Base-by-base conservation (phyloP, 352 stramenopile species). In the Lagenidium sp. region DNA sequence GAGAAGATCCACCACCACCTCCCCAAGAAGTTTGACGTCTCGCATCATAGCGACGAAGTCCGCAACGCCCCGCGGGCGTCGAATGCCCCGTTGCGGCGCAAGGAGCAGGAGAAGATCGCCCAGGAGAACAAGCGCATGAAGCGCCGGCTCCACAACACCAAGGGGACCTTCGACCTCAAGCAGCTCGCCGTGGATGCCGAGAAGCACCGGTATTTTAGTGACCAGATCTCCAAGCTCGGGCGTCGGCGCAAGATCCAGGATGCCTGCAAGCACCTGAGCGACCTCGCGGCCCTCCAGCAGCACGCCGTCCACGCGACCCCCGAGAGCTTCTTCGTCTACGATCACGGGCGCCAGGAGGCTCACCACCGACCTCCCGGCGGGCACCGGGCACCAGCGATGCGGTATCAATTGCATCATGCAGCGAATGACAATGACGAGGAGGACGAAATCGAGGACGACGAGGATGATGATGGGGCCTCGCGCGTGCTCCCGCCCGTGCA, bases 11-110 rank as follows among this genome's bases (percentile, higher is more conserved):
- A 83, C 40, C 36, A 58, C 24, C 57, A 71, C 22, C 6, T 81
- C 0, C 73, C 69, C 11, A 79, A 77, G 47, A 62, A 72, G 30
- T 83, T 77, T 25, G 73, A 85, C 25, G 50, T 83, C 25, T 83
- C 68, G 4, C 73, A 81, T 34, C 63, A 79, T 28, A 57, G 48
- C 0, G 55, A 75, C 6, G 60, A 63, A 10, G 47, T 77, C 18
- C 47, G 68, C 16, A 68, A 60, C 22, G 65, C 63, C 3, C 62
- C 63, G 4, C 51, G 63, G 0, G 46, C 58, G 0, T 58, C 65
- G 18, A 82, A 83, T 45, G 55, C 50, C 0, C 19, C 25, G 0
- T 20, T 48, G 1, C 65, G 63, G 31, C 52, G 62, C 0, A 54
- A 60, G 0, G 52, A 80, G 15, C 65, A 82, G 47, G 53, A 74